Evolutionary conservation across 2,329 filamentous ascomycete species (phyloP).

Genomic region (Cytospora leucostoma): DNA sequence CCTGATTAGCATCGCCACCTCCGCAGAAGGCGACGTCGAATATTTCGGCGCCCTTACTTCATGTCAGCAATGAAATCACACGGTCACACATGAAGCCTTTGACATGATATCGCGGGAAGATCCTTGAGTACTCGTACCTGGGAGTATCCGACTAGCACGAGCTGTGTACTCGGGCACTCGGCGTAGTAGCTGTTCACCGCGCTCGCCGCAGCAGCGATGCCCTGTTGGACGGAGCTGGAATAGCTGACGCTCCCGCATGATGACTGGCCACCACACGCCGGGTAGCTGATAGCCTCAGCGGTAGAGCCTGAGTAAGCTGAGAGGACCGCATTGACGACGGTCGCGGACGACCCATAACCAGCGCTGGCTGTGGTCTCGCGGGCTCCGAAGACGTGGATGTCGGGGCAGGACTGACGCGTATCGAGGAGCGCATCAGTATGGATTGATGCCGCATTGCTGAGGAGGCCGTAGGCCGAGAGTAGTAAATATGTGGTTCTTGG

Average conservation of each 20-base stretch:
- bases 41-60: constrained; percentile 59
- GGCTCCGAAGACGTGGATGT: constrained; percentile 49
- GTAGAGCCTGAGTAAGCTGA: constrained; percentile 52
- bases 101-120: too few relatives aligned
- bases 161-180: constrained; percentile 56
- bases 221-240: constrained; percentile 57
- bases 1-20: constrained; percentile 52
- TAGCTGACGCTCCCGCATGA: constrained; percentile 62
- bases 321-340: constrained; percentile 53
- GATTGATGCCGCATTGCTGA: constrained; percentile 55
- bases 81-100: background rate
- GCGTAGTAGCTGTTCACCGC: constrained; percentile 61
- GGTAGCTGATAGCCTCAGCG: constrained; percentile 57
- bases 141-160: constrained; percentile 64
- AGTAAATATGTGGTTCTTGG: constrained; percentile 30
- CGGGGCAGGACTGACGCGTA: constrained; percentile 51
- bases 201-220: constrained; percentile 58
- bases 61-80: background rate
- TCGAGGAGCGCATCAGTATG: constrained; percentile 54
- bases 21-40: constrained; percentile 65
- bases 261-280: constrained; percentile 63
- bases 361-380: constrained; percentile 51
- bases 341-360: constrained; percentile 54
- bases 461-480: constrained; percentile 38
- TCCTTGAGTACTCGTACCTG: constrained; percentile 44